phyloP scores from a whole-genome alignment of 1,284 basidiomycete genomes.

The Cutaneotrichosporon cavernicola region DNA sequence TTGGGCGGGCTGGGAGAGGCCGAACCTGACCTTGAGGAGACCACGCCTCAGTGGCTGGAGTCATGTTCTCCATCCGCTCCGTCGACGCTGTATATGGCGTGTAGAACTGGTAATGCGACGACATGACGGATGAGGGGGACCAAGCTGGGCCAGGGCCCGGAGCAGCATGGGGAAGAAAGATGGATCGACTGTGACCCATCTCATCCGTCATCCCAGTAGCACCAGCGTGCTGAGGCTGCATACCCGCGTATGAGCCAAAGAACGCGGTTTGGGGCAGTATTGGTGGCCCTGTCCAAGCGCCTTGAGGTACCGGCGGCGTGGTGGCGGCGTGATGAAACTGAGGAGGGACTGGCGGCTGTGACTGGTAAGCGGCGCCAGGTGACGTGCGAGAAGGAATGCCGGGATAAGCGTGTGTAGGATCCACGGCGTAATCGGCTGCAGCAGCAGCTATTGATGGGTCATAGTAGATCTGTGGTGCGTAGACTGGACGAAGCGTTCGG shows the following conservation, averaged over 20 bases:
- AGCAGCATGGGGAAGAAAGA: slow-evolving; percentile 18
- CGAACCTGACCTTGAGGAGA: slow-evolving; percentile 3
- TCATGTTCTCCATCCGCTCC: slow-evolving; percentile 19
- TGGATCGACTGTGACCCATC: slow-evolving; percentile 18
- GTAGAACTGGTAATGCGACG: slow-evolving; percentile 25
- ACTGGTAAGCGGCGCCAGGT: slow-evolving; percentile 13
- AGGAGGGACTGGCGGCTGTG: slow-evolving; percentile 8
- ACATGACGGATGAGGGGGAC: slow-evolving; percentile 23
- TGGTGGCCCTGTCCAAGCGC: slow-evolving; percentile 13
- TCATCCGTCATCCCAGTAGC: slow-evolving; percentile 14
- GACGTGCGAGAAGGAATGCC: slow-evolving; percentile 14
- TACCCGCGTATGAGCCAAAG: slow-evolving; percentile 17
- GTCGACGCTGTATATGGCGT: slow-evolving; percentile 14
- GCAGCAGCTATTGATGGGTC: slow-evolving; percentile 19
- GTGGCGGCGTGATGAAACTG: slow-evolving; percentile 20
- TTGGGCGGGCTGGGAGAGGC: background rate
- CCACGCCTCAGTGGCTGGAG: slow-evolving; percentile 21
- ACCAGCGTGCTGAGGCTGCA: slow-evolving; percentile 11
- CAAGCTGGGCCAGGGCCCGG: slow-evolving; percentile 13
- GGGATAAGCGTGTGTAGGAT: slow-evolving; percentile 10
- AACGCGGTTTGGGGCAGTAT: slow-evolving; percentile 14
- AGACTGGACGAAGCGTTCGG: slow-evolving; percentile 18
- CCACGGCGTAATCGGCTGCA: slow-evolving; percentile 13
- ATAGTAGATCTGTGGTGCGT: slow-evolving; percentile 24
- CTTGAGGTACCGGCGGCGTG: slow-evolving; percentile 20